phyloP scores from a whole-genome alignment of 352 stramenopile genomes.

The Phytopythium chamaehyphon region DNA sequence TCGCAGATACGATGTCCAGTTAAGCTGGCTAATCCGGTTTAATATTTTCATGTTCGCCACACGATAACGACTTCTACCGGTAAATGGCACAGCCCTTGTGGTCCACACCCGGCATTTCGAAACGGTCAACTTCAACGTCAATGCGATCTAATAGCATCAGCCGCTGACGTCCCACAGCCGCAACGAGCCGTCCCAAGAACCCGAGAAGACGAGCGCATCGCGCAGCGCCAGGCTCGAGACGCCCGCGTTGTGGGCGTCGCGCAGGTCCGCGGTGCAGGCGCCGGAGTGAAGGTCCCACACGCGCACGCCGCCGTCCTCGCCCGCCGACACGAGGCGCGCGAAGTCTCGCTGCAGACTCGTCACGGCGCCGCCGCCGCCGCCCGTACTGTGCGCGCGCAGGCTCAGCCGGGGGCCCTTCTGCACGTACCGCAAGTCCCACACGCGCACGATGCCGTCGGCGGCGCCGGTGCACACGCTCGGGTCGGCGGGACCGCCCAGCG shows the following conservation, averaged over 20 bases:
- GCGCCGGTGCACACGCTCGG: constrained; percentile 76
- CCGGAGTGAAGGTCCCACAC: constrained; percentile 83
- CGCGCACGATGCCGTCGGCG: constrained; percentile 66
- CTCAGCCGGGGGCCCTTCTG: constrained; percentile 60
- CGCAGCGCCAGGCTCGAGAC: constrained; percentile 60
- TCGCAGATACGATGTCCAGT: too few species aligned
- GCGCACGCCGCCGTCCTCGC: constrained; percentile 66
- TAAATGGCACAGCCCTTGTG: too few species aligned
- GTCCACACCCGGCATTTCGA: not conserved
- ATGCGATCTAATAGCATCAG: not conserved
- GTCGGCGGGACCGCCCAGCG: constrained; percentile 64
- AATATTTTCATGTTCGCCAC: too few species aligned
- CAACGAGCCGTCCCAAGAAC: constrained; percentile 71
- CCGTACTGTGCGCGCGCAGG: constrained; percentile 37
- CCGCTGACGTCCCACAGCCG: constrained; percentile 53
- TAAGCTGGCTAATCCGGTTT: too few species aligned
- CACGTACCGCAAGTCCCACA: constrained; percentile 81
- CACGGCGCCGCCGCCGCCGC: constrained; percentile 24
- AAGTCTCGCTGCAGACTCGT: constrained; percentile 76
- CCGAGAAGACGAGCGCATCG: constrained; percentile 64
- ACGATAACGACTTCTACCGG: too few species aligned
- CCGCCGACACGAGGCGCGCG: constrained; percentile 70
- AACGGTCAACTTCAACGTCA: not conserved
- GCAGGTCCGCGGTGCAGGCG: constrained; percentile 49
- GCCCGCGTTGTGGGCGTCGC: constrained; percentile 48